Evolutionary conservation across 306 rosid species (phyloP).

Genomic region (Inga leiocalycina): DNA sequence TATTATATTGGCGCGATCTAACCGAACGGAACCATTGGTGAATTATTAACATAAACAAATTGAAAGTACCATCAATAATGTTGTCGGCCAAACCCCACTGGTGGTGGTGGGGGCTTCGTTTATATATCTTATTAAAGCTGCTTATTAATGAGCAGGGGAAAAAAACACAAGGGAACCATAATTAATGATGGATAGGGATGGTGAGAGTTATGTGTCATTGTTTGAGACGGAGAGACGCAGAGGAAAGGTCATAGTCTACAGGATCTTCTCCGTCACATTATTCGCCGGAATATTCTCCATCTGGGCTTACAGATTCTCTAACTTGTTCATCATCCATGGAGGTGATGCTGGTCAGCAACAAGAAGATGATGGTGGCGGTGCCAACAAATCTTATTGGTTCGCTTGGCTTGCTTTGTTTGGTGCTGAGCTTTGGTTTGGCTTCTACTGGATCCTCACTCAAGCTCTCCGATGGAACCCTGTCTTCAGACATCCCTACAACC

Average conservation of each 20-base stretch:
- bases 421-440: conserved; percentile 80
- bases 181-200: not conserved
- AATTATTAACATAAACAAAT: too few species aligned
- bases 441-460: conserved; percentile 80
- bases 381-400: not conserved
- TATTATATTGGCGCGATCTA: too few species aligned
- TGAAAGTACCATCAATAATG: too few species aligned
- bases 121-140: too few species aligned
- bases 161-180: too few species aligned
- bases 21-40: too few species aligned
- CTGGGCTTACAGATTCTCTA: conserved; percentile 63
- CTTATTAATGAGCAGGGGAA: too few species aligned
- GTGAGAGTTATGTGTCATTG: conserved; percentile 14
- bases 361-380: not conserved
- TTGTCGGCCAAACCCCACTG: too few species aligned
- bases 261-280: conserved; percentile 51
- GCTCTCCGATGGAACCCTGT: conserved; percentile 65
- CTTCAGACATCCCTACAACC: conserved; percentile 55
- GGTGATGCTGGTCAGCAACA: too few species aligned
- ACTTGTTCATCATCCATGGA: not conserved
- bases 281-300: conserved; percentile 60
- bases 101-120: too few species aligned
- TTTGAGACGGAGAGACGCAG: conserved; percentile 57
- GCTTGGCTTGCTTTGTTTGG: conserved; percentile 63
- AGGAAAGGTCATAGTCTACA: conserved; percentile 43